Evolutionary conservation across 805 yeast species (phyloP).

Genomic region (Kazachstania viticola): DNA sequence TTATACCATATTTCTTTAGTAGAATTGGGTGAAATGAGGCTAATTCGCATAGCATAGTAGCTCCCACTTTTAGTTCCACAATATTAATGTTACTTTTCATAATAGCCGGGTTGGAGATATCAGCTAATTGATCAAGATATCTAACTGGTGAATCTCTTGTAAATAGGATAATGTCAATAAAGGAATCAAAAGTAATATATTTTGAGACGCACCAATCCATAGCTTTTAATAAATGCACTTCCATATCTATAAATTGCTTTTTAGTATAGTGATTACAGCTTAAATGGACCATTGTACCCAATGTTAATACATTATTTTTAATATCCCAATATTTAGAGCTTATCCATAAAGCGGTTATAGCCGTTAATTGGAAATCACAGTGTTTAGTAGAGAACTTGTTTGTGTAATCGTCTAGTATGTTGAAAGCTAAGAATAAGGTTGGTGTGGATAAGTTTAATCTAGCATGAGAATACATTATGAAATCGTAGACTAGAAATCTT

Average conservation of each 20-base stretch:
- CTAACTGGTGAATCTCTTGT: slow-evolving; percentile 44
- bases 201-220: slow-evolving; percentile 60
- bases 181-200: slow-evolving; percentile 43
- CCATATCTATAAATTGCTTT: slow-evolving; percentile 53
- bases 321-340: slow-evolving; percentile 69
- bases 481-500: slow-evolving; percentile 73
- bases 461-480: slow-evolving; percentile 60
- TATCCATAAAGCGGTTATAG: slow-evolving; percentile 82
- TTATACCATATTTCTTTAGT: slow-evolving; percentile 37
- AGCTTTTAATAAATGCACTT: slow-evolving; percentile 50
- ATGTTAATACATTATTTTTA: slow-evolving; percentile 48
- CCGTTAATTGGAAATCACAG: slow-evolving; percentile 76
- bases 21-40: slow-evolving; percentile 51
- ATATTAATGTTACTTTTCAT: slow-evolving; percentile 13
- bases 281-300: slow-evolving; percentile 40
- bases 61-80: slow-evolving; percentile 41
- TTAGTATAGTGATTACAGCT: slow-evolving; percentile 49
- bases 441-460: slow-evolving; percentile 50
- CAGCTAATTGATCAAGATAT: slow-evolving; percentile 30
- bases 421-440: slow-evolving; percentile 56
- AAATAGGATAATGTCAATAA: slow-evolving; percentile 43
- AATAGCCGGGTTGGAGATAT: slow-evolving; percentile 4
- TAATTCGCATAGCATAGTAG: slow-evolving; percentile 55
- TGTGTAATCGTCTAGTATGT: slow-evolving; percentile 76
- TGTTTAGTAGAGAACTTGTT: slow-evolving; percentile 68